A percentile compares a stretch with the other conserved stretches of the same genome.
phyloP scores from a whole-genome alignment of 371 early-diverging fungal species.

The Mortierella sp. region DNA sequence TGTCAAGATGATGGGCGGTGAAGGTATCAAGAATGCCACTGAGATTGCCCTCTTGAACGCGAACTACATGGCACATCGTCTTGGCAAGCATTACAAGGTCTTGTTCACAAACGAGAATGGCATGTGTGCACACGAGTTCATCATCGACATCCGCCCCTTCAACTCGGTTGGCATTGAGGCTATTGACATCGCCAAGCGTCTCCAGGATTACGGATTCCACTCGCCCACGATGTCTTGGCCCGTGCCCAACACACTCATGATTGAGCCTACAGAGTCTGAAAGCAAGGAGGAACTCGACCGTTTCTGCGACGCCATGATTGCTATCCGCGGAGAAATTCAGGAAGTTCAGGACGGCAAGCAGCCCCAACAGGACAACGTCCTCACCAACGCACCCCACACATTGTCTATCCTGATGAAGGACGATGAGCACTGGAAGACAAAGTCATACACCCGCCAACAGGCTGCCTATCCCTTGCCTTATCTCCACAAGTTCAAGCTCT shows the following conservation, averaged over 20 bases:
- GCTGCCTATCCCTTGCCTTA: constrained; percentile 93
- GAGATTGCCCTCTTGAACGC: constrained; percentile 94
- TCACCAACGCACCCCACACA: constrained; percentile 92
- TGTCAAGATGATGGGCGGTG: constrained; percentile 94
- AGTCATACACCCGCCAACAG: constrained; percentile 82
- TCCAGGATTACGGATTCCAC: constrained; percentile 98
- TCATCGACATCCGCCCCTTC: constrained; percentile 93
- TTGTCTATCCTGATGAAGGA: constrained; percentile 77
- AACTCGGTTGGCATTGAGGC: constrained; percentile 87
- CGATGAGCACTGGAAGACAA: constrained; percentile 55
- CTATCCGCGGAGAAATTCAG: constrained; percentile 91
- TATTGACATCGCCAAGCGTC: constrained; percentile 97
- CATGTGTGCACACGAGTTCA: constrained; percentile 98
- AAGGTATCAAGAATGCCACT: constrained; percentile 88
- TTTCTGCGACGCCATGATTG: constrained; percentile 97
- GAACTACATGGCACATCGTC: constrained; percentile 95
- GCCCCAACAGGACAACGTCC: constrained; percentile 85
- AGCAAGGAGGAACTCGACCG: constrained; percentile 91
- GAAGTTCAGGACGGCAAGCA: constrained; percentile 85
- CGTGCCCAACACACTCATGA: constrained; percentile 96
- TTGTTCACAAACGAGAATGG: constrained; percentile 92
- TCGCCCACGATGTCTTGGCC: constrained; percentile 99
- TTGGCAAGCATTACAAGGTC: constrained; percentile 88
- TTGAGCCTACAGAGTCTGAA: constrained; percentile 99
- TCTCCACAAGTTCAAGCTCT: constrained; percentile 91